A percentile compares a stretch with the other conserved stretches of the same genome.
These are phyloP conservation scores for Glycyrrhiza uralensis DNA, from an alignment of 306 rosid species.

Conservation along the genomic window DNA sequence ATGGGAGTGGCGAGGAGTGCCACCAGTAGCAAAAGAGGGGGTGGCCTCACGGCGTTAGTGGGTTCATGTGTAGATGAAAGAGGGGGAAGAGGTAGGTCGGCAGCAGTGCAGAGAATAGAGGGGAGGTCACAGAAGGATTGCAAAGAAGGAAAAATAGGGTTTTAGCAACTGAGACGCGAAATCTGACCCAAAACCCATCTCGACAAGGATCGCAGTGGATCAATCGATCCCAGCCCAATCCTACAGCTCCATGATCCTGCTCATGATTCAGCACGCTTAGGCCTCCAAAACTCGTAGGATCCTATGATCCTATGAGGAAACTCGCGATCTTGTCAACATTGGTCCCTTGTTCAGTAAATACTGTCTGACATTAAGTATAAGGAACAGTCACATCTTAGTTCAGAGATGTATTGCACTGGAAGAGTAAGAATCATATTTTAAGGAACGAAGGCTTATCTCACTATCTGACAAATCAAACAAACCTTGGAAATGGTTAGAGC, in stretches of 20 bases:
- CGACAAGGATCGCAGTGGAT: background rate
- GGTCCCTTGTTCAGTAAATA: background rate
- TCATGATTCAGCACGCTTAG: background rate
- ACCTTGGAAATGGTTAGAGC: slow-evolving; percentile 93
- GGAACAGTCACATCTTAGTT: background rate
- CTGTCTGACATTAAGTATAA: background rate
- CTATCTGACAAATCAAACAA: background rate
- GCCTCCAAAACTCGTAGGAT: background rate
- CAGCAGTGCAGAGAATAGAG: background rate
- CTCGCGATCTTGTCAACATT: background rate
- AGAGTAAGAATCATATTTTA: background rate
- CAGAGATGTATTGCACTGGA: background rate
- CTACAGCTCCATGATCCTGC: background rate
- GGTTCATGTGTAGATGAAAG: too few relatives aligned
- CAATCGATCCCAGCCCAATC: background rate
- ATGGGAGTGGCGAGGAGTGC: too few relatives aligned
- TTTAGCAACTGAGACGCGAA: background rate
- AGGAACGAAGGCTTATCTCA: background rate
- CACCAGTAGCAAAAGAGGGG: too few relatives aligned
- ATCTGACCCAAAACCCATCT: background rate
- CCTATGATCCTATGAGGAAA: background rate
- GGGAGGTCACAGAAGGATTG: background rate
- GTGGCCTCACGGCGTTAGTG: too few relatives aligned
- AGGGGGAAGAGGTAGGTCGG: background rate
- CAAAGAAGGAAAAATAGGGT: background rate